phyloP scores from a whole-genome alignment of 306 rosid genomes.

The Pachyrhizus erosus region DNA sequence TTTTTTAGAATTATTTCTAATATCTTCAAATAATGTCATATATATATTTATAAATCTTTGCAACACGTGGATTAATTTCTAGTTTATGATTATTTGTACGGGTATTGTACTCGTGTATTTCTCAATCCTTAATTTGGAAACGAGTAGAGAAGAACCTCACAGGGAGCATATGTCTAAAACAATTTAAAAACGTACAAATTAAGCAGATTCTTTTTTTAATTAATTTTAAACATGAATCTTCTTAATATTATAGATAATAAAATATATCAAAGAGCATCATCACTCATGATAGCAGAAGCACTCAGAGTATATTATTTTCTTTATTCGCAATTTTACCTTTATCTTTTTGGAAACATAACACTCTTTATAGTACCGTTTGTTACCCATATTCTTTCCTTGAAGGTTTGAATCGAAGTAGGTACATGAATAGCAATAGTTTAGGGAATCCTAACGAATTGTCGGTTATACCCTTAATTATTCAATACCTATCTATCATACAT shows the following conservation, averaged over 20 bases:
- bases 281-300: conserved; percentile 6
- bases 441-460: not conserved
- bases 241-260: not conserved
- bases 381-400: conserved; percentile 24
- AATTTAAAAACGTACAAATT: not conserved
- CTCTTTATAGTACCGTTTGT: conserved; percentile 4
- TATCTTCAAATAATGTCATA: no score
- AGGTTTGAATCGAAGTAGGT: not conserved
- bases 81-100: not conserved
- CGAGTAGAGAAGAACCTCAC: not conserved
- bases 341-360: conserved; percentile 14
- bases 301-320: conserved; percentile 37
- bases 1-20: no score
- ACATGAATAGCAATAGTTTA: not conserved
- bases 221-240: not conserved
- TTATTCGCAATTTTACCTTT: conserved; percentile 33
- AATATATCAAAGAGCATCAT: conserved; percentile 5
- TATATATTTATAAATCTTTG: no score
- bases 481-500: not conserved
- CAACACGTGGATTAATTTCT: no score
- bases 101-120: not conserved
- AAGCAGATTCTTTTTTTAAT: conserved; percentile 3
- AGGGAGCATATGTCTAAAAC: not conserved
- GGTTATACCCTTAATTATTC: not conserved
- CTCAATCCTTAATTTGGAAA: not conserved